Base-by-base conservation (phyloP, 805 yeast genomes). In the Kuraishia hungarica region DNA sequence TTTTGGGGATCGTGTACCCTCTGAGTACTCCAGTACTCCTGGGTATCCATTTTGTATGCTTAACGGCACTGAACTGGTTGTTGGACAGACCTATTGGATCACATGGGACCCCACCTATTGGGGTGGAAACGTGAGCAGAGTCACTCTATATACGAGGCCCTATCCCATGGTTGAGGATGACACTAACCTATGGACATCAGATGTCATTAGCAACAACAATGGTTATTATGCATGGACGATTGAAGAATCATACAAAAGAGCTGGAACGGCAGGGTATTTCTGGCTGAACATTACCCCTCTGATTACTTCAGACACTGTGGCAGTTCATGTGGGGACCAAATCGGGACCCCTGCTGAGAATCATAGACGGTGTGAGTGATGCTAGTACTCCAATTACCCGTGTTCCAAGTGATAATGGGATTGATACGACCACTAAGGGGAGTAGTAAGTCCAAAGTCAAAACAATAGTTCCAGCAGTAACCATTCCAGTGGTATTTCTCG, bases 51-150 rank as follows among this genome's bases (percentile, higher is more conserved):
- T 76, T 67, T 76, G 80, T 60, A 64, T 75, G 21, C 66, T 68
- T 13, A 71, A 73, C 59, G 77, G 75, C 51, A 67, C 79, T 8
- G 79, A 75, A 61, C 61, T 73, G 53, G 67, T 76, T n/a, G 72
- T 71, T 48, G 80, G 79, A 47, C 77, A 76, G 62, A 75, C 76
- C 8, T 76, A 76, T 60, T 76, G 79, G 78, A 62, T 75, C 56
- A 75, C 79, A 17, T 75, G 79, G 79, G 78, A 76, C 56, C 78
- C 80, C 55, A 55, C 70, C 1, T 76, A 71, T 61, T 76, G 74
- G 72, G 72, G 75, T 29, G 60, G 60, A 53, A 69, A 67, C 52
- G 66, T 75, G 47, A 64, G 66, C 5, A 58, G 69, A 55, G 75
- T 76, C 47, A 62, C 63, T 49, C 55, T 76, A 20, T 62, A 64